A percentile compares a stretch with the other conserved stretches of the same genome.
Evolutionary conservation across 75 land plant genomes (phyloP).

Genomic region (Cryptomeria japonica): DNA sequence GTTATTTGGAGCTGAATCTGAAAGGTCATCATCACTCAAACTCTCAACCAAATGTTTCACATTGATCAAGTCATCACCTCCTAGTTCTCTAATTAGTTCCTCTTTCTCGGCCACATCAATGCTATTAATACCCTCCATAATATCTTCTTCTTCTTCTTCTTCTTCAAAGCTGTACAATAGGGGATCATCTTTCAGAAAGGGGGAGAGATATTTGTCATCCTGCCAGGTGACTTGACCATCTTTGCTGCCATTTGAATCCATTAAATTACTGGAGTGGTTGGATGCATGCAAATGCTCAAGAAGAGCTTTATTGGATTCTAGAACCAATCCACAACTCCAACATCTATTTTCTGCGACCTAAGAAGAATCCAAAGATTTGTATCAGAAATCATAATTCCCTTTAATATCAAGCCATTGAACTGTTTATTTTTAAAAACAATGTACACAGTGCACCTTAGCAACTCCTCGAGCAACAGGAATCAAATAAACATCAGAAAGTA

Average conservation of each 20-base stretch:
- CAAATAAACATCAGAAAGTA: neutral
- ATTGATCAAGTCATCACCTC: conserved; percentile 2
- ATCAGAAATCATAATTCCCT: neutral
- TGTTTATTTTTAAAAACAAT: neutral
- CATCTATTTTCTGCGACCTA: conserved; percentile 70
- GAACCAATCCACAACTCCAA: conserved; percentile 59
- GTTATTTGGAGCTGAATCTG: conserved; percentile 6
- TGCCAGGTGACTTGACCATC: conserved; percentile 43
- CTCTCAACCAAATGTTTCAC: conserved; percentile 18
- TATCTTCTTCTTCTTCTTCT: conserved; percentile 57
- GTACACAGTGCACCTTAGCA: conserved; percentile 1
- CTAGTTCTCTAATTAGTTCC: conserved; percentile 28
- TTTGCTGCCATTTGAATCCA: neutral
- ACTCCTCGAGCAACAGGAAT: neutral
- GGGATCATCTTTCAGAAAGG: conserved; percentile 74
- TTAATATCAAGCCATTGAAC: neutral
- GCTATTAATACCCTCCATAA: conserved; percentile 26
- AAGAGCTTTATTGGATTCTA: conserved; percentile 44
- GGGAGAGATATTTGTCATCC: conserved; percentile 73
- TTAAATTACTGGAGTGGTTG: neutral
- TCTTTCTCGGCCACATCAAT: conserved; percentile 31
- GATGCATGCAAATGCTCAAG: conserved; percentile 44
- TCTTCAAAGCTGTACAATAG: conserved; percentile 72
- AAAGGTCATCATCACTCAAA: conserved; percentile 17
- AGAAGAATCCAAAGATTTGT: conserved; percentile 10